These are phyloP conservation scores for Aspergillus kassunensis DNA, from an alignment of 495 filamentous ascomycete species.

Conservation along the genomic window DNA sequence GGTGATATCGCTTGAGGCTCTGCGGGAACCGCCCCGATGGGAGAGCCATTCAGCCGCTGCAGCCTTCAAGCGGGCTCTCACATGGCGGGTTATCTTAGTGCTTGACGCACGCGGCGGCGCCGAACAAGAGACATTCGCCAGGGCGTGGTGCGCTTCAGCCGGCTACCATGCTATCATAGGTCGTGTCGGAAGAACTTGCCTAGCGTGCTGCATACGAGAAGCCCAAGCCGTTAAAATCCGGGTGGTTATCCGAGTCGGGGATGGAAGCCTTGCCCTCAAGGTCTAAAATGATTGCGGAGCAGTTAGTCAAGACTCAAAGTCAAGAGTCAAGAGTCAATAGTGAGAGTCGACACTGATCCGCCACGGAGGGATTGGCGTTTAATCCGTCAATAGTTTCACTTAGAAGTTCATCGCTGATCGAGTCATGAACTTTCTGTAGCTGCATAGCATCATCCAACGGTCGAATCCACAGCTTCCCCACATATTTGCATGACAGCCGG, in stretches of 20 bases:
- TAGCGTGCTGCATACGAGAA: slow-evolving; percentile 67
- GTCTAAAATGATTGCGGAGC: too few relatives aligned
- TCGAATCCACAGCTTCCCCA: neutral
- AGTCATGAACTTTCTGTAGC: neutral
- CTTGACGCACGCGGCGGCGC: slow-evolving; percentile 47
- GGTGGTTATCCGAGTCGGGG: slow-evolving; percentile 59
- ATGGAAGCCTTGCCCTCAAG: too few relatives aligned
- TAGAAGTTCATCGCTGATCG: neutral
- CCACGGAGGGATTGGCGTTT: neutral
- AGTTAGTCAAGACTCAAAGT: too few relatives aligned
- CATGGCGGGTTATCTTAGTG: slow-evolving; percentile 45
- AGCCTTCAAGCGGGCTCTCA: neutral
- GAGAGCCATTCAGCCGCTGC: slow-evolving; percentile 2
- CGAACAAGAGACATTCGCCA: slow-evolving; percentile 59
- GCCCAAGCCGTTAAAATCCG: slow-evolving; percentile 62
- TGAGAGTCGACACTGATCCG: neutral
- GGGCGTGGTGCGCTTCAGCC: slow-evolving; percentile 65
- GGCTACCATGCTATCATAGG: slow-evolving; percentile 68
- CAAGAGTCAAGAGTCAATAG: too few relatives aligned
- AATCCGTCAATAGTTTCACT: slow-evolving; percentile 1
- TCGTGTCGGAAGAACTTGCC: slow-evolving; percentile 56
- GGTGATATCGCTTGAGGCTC: slow-evolving; percentile 48
- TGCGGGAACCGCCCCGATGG: slow-evolving; percentile 31
- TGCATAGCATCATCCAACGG: neutral
- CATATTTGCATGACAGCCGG: neutral